Conservation (phyloP, 306 rosid genomes). For the Pachyrhizus erosus region DNA sequence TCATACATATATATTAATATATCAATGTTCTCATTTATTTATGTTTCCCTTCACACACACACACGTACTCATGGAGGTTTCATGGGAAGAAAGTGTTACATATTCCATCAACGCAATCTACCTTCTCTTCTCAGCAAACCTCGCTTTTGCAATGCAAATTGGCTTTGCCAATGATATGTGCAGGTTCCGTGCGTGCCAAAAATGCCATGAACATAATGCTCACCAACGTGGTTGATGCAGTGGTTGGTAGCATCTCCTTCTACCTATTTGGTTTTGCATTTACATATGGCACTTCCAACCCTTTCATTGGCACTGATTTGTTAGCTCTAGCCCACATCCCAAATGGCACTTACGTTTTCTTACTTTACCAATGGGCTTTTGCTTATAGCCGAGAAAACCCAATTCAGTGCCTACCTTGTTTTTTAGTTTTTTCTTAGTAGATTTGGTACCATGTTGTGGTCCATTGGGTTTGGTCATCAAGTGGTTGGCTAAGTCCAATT, state of each 20-base stretch:
- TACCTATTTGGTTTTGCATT: constrained; percentile 85
- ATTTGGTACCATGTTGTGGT: constrained; percentile 75
- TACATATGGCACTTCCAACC: constrained; percentile 71
- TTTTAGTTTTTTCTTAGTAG: constrained; percentile 74
- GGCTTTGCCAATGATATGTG: constrained; percentile 91
- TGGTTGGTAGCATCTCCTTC: constrained; percentile 80
- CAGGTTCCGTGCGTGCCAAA: constrained; percentile 87
- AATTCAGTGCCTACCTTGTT: constrained; percentile 67
- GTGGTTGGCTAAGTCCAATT: constrained; percentile 75
- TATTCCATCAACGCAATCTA: constrained; percentile 73
- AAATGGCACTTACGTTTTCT: constrained; percentile 58
- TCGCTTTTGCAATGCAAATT: constrained; percentile 77
- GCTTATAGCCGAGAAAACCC: constrained; percentile 82
- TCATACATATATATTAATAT: neutral
- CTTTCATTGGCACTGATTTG: constrained; percentile 70
- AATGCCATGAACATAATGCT: constrained; percentile 85
- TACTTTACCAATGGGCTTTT: constrained; percentile 83
- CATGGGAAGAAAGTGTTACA: constrained; percentile 77
- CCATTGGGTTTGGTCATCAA: constrained; percentile 82
- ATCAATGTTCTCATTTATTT: neutral
- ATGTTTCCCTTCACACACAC: neutral
- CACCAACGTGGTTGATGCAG: constrained; percentile 80
- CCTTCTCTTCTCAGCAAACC: constrained; percentile 82
- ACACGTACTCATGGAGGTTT: constrained; percentile 52
- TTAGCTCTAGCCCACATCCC: constrained; percentile 64